Evolutionary conservation across 169 alveolate genomes (phyloP), one percentile per base, ranked within the genome.

Genomic region (Cryptosporidium baileyi): DNA sequence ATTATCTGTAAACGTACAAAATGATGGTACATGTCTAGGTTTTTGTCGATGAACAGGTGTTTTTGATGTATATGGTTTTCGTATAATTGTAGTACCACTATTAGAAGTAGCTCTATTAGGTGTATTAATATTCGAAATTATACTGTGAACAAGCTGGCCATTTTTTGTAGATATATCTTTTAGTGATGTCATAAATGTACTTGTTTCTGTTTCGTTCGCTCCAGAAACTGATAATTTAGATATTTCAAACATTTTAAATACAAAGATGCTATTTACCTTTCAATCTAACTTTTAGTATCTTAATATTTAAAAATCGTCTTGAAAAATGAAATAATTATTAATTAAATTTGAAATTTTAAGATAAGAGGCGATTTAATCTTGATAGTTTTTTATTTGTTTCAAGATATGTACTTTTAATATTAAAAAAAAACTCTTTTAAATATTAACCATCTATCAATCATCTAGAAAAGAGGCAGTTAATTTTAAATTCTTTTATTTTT

Each of bases 21-120:
- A 74, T 34, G 85, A 74, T 22, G 85, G 85, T n/a, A 74, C 85
- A 74, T 74, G 85, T n/a, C 85, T 36, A 22, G 85, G 85, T 57
- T 74, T 74, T 54, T 74, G 85, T 22, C 85, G 49, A 43, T 74
- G 85, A 41, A 74, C 8, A 15, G 85, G 85, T 13, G 85, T 74
- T 19, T 74, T 74, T 1, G 85, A 54, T 24, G 63, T 61, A 54
- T 74, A 74, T 1, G 85, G 85, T 22, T 74, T 74, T 22, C 85
- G 85, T 36, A 57, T 74, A 19, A 51, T 57, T 17, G 51, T 74
- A 43, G 85, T 54, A 8, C 74, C 60, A 54, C 61, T 59, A 19
- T 24, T 74, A 19, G 61, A 34, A 36, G 17, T 74, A 30, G 52
- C 1, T 51, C 44, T 74, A 40, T 38, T 19, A 13, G 22, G 67